Evolutionary conservation across 108 stramenopile species (phyloP).

Genomic region (Tribonema minus): DNA sequence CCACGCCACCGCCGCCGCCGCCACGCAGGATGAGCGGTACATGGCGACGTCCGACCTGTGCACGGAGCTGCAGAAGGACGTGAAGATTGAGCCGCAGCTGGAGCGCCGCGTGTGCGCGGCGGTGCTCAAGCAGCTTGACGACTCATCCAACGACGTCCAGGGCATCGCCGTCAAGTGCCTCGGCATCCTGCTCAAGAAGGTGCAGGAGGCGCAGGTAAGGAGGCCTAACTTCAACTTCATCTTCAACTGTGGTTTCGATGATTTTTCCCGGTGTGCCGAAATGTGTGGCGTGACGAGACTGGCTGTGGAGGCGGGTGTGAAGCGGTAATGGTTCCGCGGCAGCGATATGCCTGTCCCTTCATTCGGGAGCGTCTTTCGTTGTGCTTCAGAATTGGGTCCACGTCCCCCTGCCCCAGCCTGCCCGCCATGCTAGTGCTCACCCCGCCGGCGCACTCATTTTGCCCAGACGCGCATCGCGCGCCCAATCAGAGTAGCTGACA

Average conservation of each 20-base stretch:
- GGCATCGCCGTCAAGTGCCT: conserved; percentile 94
- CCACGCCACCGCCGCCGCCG: background rate
- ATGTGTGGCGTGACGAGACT: background rate
- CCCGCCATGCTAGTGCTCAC: too few species aligned
- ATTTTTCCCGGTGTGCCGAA: background rate
- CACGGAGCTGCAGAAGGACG: conserved; percentile 61
- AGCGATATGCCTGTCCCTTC: background rate
- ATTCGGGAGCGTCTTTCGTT: background rate
- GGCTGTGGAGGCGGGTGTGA: background rate
- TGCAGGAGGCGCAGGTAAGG: conserved; percentile 82
- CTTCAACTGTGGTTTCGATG: background rate
- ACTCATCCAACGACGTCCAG: conserved; percentile 91
- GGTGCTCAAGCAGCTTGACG: conserved; percentile 78
- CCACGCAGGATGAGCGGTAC: conserved; percentile 57
- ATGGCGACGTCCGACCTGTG: conserved; percentile 93
- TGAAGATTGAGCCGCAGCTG: conserved; percentile 67
- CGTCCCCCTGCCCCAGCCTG: too few species aligned
- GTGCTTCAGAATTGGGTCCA: background rate
- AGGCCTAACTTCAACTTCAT: too few species aligned
- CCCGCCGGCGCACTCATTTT: too few species aligned
- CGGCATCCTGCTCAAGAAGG: conserved; percentile 80
- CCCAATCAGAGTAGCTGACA: too few species aligned
- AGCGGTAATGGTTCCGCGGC: background rate
- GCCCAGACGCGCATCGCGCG: too few species aligned
- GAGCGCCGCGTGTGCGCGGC: conserved; percentile 82